Base-by-base conservation (phyloP, 108 stramenopile species). In the Cyclostephanos tholiformis region DNA sequence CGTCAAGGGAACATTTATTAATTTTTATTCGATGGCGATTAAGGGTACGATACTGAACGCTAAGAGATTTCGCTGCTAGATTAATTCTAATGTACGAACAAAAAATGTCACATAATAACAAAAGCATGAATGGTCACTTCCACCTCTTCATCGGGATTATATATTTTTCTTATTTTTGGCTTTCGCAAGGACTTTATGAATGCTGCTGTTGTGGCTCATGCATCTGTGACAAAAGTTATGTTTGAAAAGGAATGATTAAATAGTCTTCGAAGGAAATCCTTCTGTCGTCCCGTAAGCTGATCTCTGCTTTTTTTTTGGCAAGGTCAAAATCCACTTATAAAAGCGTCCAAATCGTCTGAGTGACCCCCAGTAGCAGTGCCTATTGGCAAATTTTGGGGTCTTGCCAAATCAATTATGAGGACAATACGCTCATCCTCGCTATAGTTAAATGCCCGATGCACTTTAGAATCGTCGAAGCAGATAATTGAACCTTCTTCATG, bases 391-490 rank as follows among this genome's bases (percentile, higher is more conserved):
- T 61, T 56, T 16, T 52, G 44, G 10, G 98, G 97, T 32, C 98
- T 75, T 29, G 80, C 95, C 48, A 99, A 43, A 84, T 99, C 98
- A 26, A 99, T 63, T 63, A 99, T 99, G 60, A 99, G 84, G 0
- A 99, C 97, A 63, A 96, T 82, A 17, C 98, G 85, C 32, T 87
- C 85, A 22, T 84, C 77, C 7, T 85, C 78, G 20, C 79, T 75
- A 73, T 92, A 92, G 72, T 97, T 97, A 82, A 94, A 98, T 17
- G 98, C 95, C 32, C 95, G 87, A 83, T 98, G 97, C 44, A 87
- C 81, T 85, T 97, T 96, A 68, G 91, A 94, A 79, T 99, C 98
- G 74, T 99, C 98, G 83, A 99, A 99, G 25, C 89, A 81, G 3
- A 97, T 56, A 0, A 95, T 71, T 30, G 85, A 80, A 20, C 96